phyloP scores from a whole-genome alignment of 1,284 basidiomycete genomes.

The Irpex lacteus region DNA sequence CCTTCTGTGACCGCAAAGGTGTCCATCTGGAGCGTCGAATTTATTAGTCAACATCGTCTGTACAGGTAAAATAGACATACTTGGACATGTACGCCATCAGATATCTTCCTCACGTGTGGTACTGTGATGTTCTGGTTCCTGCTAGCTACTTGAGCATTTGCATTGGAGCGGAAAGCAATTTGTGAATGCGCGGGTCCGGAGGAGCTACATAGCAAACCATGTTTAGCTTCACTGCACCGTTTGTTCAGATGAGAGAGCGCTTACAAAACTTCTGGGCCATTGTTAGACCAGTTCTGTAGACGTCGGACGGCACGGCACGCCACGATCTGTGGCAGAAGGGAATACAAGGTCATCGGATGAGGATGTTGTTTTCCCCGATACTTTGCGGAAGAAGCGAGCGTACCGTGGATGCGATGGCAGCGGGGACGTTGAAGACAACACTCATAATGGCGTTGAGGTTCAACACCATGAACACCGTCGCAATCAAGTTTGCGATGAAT shows the following conservation, averaged over 20 bases:
- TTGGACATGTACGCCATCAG: constrained; percentile 50
- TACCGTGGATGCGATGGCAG: constrained; percentile 65
- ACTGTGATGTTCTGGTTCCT: constrained; percentile 23
- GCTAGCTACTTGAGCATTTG: constrained; percentile 8
- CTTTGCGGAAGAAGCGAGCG: constrained; percentile 18
- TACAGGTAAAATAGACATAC: constrained; percentile 24
- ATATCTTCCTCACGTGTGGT: constrained; percentile 26
- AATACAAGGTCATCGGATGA: neutral
- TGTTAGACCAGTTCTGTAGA: constrained; percentile 53
- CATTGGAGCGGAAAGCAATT: constrained; percentile 12
- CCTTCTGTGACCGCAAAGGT: constrained; percentile 28
- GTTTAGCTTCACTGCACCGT: neutral
- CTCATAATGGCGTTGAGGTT: constrained; percentile 74
- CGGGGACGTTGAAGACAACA: constrained; percentile 72
- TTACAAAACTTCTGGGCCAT: constrained; percentile 55
- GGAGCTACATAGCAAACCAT: constrained; percentile 6
- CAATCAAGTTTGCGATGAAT: neutral
- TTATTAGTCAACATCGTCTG: too few species aligned
- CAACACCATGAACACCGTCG: constrained; percentile 62
- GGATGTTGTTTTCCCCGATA: too few species aligned
- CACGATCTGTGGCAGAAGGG: constrained; percentile 50
- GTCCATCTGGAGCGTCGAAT: constrained; percentile 22
- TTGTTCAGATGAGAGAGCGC: constrained; percentile 21
- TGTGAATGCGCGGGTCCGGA: constrained; percentile 2
- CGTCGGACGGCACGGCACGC: constrained; percentile 69